Conservation (phyloP, 371 early-diverging fungal species). For the Mucor saturninus region DNA sequence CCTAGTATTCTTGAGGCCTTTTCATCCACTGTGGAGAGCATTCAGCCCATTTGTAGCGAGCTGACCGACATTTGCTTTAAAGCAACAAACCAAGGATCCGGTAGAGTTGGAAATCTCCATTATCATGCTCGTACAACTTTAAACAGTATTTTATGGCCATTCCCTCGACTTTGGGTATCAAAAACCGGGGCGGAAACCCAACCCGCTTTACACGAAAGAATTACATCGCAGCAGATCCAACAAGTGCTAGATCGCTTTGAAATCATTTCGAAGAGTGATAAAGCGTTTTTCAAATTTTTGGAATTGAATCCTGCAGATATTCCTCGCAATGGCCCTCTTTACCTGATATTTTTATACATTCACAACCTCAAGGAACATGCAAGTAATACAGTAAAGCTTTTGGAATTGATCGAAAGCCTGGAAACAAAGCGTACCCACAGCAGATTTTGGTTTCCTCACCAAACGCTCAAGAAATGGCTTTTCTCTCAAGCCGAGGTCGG, state of each 20-base stretch:
- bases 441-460: conserved; percentile 34
- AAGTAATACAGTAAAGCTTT: conserved; percentile 5
- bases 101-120: conserved; percentile 14
- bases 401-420: conserved; percentile 24
- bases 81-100: conserved; percentile 12
- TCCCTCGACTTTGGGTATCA: conserved; percentile 34
- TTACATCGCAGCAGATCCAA: conserved; percentile 1
- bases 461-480: conserved; percentile 35
- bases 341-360: conserved; percentile 31
- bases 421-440: conserved; percentile 18
- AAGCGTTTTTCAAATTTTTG: conserved; percentile 19
- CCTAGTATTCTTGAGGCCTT: conserved; percentile 22
- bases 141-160: conserved; percentile 46
- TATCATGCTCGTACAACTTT: conserved; percentile 25
- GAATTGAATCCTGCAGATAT: conserved; percentile 15
- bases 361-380: conserved; percentile 33
- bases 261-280: conserved; percentile 2
- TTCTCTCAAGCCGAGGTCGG: conserved; percentile 15
- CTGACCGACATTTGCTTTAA: conserved; percentile 13
- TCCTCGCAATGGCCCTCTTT: conserved; percentile 30
- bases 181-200: neutral
- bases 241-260: conserved; percentile 13
- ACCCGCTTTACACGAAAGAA: neutral
- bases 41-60: conserved; percentile 5
- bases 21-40: neutral